A percentile compares a stretch with the other conserved stretches of the same genome.
Evolutionary conservation across 306 rosid genomes (phyloP).

Genomic region (Cucurbita moschata): DNA sequence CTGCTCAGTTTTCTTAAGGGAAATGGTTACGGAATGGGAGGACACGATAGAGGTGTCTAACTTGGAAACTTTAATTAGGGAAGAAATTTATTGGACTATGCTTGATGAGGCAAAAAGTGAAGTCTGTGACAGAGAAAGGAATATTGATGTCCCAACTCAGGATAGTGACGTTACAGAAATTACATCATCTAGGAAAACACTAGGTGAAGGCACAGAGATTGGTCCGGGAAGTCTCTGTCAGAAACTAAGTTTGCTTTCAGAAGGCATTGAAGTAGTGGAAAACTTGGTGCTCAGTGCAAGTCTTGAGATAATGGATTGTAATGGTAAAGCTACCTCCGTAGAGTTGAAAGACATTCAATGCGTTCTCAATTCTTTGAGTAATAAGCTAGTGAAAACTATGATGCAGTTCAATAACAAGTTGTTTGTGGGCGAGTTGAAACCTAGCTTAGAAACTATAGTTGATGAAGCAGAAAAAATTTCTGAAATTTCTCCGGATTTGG

Average conservation of each 20-base stretch:
- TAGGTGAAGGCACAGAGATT: not conserved
- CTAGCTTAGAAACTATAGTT: not conserved
- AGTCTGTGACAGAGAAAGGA: constrained; percentile 5
- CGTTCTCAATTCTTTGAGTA: not conserved
- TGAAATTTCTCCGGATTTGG: not conserved
- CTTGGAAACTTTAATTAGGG: constrained; percentile 22
- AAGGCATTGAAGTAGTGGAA: constrained; percentile 9
- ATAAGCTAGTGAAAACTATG: not conserved
- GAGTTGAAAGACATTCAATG: not conserved
- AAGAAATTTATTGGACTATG: constrained; percentile 25
- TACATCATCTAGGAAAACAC: not conserved
- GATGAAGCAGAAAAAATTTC: not conserved
- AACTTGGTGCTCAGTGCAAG: constrained; percentile 24
- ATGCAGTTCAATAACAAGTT: not conserved
- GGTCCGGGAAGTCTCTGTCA: not conserved
- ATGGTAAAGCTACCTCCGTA: not conserved
- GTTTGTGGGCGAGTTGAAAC: not conserved
- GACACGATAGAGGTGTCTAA: constrained; percentile 13
- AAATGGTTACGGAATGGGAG: constrained; percentile 34
- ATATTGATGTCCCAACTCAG: not conserved
- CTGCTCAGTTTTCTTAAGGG: constrained; percentile 22
- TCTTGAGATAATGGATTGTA: constrained; percentile 17
- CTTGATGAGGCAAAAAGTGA: constrained; percentile 27
- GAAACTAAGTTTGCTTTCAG: not conserved
- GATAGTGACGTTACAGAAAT: not conserved